Conservation (phyloP, 179 eudicot species). For the Actinidia arguta region DNA sequence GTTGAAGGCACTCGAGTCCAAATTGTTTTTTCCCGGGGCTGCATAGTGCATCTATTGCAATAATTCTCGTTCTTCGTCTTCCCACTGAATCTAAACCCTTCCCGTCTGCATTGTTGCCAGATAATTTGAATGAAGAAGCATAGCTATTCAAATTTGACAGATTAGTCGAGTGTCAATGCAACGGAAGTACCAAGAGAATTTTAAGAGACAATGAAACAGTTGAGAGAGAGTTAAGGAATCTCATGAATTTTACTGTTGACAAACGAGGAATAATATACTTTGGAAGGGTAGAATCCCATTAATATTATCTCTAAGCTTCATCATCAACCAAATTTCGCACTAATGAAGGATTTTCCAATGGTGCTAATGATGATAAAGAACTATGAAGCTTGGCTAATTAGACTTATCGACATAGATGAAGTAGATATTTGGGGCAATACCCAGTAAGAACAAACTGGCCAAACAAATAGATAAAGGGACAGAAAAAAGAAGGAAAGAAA, state of each 20-base stretch:
- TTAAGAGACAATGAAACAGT: not conserved
- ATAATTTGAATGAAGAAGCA: conserved; percentile 79
- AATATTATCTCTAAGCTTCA: conserved; percentile 1
- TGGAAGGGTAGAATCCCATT: not conserved
- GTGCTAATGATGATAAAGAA: not conserved
- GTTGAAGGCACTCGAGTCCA: conserved; percentile 57
- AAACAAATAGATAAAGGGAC: no score
- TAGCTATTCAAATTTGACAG: conserved; percentile 50
- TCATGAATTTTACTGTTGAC: not conserved
- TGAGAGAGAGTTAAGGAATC: not conserved
- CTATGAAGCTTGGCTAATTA: not conserved
- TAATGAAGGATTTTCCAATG: not conserved
- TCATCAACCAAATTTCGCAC: not conserved
- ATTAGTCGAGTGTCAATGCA: conserved; percentile 6
- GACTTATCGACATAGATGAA: not conserved
- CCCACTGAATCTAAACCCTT: conserved; percentile 63
- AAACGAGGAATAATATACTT: not conserved
- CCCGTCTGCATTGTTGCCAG: conserved; percentile 69
- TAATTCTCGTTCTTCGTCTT: conserved; percentile 78
- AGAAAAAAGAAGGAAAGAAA: no score
- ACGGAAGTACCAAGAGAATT: not conserved
- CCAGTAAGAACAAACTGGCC: no score
- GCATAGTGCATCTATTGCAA: conserved; percentile 86
- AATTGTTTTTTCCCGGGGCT: conserved; percentile 75
- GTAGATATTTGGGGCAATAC: no score